Base-by-base conservation (phyloP, 345 rosid genomes). In the Populus ilicifolia region DNA sequence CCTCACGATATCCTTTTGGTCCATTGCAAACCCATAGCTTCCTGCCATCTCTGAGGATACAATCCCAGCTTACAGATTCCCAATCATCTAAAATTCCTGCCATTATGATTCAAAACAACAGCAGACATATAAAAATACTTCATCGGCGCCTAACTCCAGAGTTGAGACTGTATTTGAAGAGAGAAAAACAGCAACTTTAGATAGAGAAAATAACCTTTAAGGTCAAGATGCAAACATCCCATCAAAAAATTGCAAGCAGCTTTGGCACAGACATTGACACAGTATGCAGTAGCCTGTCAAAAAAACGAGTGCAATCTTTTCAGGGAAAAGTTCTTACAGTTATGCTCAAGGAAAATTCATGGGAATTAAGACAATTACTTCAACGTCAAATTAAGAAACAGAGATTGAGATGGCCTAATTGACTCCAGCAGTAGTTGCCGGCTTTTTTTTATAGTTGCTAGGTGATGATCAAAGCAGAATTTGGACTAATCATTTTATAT, bases 11-110 rank as follows among this genome's bases (percentile, higher is more conserved):
- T 84, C 89, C 75, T 88, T 80, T 62, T 82, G 90, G 50, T 88
- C 92, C 89, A 84, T 88, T 1, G 76, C 62, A 25, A 83, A 83
- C 72, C 87, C 66, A 39, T 85, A 83, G 72, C 84, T 78, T 39
- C 87, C 87, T 62, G 89, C 73, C 87, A 87, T 85, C 29, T 50
- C 79, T 71, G 41, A 43, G 41, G 68, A 41, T 38, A 67, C 71
- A 76, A 68, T 14, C 52, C 30, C 68, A 69, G 41, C 29, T 36
- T 23, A 62, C 39, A 69, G 23, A 46, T 59, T 33, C 63, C 18
- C 48, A 61, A 30, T 62, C 43, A 71, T 71, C 16, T 7, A 17
- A 23, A 38, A 68, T 30, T 30, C 33, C 33, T 30, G 33, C 33
- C 33, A 30, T 30, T 30, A 1, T 30, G 33, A 30, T 30, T 30